Conservation (phyloP, 139 green algal species). For the Penium margaritaceum region DNA sequence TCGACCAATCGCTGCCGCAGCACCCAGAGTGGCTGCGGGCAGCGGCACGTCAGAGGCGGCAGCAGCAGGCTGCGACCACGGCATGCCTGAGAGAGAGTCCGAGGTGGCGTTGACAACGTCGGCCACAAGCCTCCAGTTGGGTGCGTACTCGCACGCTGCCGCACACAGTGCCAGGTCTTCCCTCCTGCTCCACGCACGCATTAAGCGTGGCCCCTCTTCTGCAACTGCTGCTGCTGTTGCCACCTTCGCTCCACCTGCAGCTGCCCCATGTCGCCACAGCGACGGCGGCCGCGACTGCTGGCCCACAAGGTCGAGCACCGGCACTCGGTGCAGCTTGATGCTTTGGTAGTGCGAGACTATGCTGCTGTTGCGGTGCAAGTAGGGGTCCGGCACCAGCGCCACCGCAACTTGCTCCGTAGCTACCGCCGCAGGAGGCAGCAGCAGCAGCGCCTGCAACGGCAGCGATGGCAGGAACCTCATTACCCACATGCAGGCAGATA, state of each 20-base stretch:
- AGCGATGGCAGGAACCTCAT: too few relatives aligned
- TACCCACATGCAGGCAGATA: too few relatives aligned
- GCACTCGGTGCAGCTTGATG: too few relatives aligned
- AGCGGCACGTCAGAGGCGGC: slow-evolving; percentile 3
- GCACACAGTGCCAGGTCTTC: slow-evolving; percentile 22
- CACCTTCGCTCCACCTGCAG: not conserved
- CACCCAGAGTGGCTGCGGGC: not conserved
- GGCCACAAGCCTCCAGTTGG: slow-evolving; percentile 29
- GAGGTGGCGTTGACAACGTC: slow-evolving; percentile 6
- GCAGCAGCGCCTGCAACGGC: too few relatives aligned
- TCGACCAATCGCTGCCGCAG: not conserved
- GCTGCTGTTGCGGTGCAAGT: too few relatives aligned
- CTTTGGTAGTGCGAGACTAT: too few relatives aligned
- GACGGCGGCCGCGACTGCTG: too few relatives aligned
- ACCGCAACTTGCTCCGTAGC: too few relatives aligned
- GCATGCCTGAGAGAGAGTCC: not conserved
- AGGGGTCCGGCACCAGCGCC: too few relatives aligned
- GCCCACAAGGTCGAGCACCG: too few relatives aligned
- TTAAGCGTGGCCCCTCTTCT: not conserved
- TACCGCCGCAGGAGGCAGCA: too few relatives aligned
- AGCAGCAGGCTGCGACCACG: not conserved
- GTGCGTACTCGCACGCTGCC: slow-evolving; percentile 23
- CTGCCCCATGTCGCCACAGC: not conserved
- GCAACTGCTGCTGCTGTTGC: not conserved
- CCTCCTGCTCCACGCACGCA: slow-evolving; percentile 14